Evolutionary conservation across 2,329 filamentous ascomycete genomes (phyloP).

Genomic region (Zymoseptoria tritici): DNA sequence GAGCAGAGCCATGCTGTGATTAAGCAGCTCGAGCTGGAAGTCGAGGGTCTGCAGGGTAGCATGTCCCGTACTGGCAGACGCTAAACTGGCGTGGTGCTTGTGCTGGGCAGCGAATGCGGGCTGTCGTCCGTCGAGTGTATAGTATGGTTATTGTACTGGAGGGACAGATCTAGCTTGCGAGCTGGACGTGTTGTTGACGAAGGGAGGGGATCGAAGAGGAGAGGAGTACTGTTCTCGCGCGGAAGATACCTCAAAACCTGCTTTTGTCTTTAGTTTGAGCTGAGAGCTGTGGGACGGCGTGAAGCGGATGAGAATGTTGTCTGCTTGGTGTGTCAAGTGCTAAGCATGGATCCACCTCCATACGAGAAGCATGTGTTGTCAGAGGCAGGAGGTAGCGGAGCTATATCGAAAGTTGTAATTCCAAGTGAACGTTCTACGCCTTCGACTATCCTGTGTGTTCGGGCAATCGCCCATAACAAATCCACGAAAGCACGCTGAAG

Average conservation of each 20-base stretch:
- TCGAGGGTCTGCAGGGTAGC: constrained; percentile 74
- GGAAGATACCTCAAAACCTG: constrained; percentile 21
- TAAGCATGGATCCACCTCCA: constrained; percentile 12
- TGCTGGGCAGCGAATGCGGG: neutral
- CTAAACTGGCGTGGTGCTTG: constrained; percentile 10
- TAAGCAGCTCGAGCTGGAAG: constrained; percentile 84
- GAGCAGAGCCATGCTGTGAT: constrained; percentile 90
- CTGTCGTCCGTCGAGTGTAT: neutral
- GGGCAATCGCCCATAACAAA: too few species aligned
- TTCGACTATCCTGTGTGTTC: too few species aligned
- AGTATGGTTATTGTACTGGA: neutral
- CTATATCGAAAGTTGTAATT: constrained; percentile 8
- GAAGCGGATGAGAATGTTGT: constrained; percentile 6
- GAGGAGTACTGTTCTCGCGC: constrained; percentile 8
- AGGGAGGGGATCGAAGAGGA: constrained; percentile 5
- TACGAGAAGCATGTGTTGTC: constrained; percentile 9
- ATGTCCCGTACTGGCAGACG: constrained; percentile 30
- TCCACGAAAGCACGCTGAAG: neutral
- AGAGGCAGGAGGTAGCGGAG: constrained; percentile 4
- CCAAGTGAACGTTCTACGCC: neutral
- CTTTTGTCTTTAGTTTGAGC: constrained; percentile 22
- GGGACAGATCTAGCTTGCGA: neutral
- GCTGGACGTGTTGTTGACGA: constrained; percentile 1
- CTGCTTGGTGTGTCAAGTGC: constrained; percentile 7
- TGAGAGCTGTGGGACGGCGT: constrained; percentile 1